Evolutionary conservation across 805 yeast species (phyloP), one percentile per base, ranked within the genome.

Genomic region (Jamesozyma piceae): DNA sequence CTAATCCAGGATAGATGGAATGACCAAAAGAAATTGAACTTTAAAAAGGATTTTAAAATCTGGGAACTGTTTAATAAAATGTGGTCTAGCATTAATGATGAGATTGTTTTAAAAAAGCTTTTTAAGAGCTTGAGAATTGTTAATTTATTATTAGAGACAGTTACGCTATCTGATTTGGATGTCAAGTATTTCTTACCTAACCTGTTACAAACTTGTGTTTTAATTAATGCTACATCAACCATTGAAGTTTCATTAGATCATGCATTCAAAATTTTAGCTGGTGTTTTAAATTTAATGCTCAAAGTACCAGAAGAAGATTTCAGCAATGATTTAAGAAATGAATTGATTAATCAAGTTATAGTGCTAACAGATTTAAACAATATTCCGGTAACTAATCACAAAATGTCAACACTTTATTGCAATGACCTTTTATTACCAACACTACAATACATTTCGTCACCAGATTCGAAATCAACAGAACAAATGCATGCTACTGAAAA

Each of bases 1-100:
- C 63, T 82, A 28, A 46, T 82, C 1, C 67, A 75, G 40, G 86
- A 80, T 53, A 65, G 88, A 42, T 58, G 82, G 52, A 72, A 73
- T 43, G 84, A 78, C 43, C 46, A 49, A 9, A 69, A 68, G 37
- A 56, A 60, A n/a, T 47, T 57, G 2, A 47, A 54, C 5, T 78
- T 77, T 66, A 77, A 71, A 50, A 54, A 43, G n/a, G 60, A 64
- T 42, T 43, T 54, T 1, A 52, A 57, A 2, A 60, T 74, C 2
- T 82, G 90, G 90, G 43, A 46, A 11, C 57, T 80, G 9, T 71
- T 77, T 49, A 54, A 57, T 39, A 52, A 53, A 15, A 57, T 65
- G 41, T 75, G 77, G 76, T 21, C 32, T 0, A 26, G 42, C 0
- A 49, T 69, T 20, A 41, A 48, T 2, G 60, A 63, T n/a, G 50